Evolutionary conservation across 1,139 yeast species (phyloP), one percentile per base, ranked within the genome.

Genomic region (Ogataea hybrid): DNA sequence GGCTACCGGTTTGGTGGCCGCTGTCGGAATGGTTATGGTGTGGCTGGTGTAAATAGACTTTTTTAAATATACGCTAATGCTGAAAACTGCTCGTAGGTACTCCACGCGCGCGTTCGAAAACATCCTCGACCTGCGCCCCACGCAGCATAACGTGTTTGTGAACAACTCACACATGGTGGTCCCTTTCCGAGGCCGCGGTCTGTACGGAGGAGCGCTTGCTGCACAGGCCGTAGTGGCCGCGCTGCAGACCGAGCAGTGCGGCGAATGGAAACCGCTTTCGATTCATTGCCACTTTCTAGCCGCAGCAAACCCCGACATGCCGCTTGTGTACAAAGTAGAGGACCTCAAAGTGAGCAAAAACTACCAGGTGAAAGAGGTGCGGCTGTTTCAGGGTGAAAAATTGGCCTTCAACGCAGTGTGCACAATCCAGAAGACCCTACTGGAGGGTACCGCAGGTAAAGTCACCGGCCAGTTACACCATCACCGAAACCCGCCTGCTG

Each of bases 161-260:
- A 65, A 63, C 35, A 53, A 50, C 0, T 62, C 66, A 6, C 57
- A 56, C 22, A 53, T 68, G 6, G 63, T 61, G 47, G 67, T 74
- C 6, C 79, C 80, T 3, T 64, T 67, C 2, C 75, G 77, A 1
- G 87, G 87, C 2, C 65, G 86, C 32, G 92, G 90, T 1, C 79
- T 84, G 2, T 85, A 82, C 64, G 95, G 95, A 1, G 95, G 95
- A 3, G 79, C 84, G 30, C 70, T 82, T 42, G 80, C 84, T 33
- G 86, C 88, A 1, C 95, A 85, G 58, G 68, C 90, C 1, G 63
- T 84, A 7, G 62, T 77, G 48, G 90, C 89, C 2, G 84, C 86
- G 2, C 67, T 81, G 6, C 39, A 50, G 6, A 53, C 53, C 22
- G 47, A 59, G 7, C 74, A 67, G 35, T 71, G 77, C 1, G 61